Evolutionary conservation across 1,139 yeast species (phyloP).

Genomic region (Taphrina confusa): DNA sequence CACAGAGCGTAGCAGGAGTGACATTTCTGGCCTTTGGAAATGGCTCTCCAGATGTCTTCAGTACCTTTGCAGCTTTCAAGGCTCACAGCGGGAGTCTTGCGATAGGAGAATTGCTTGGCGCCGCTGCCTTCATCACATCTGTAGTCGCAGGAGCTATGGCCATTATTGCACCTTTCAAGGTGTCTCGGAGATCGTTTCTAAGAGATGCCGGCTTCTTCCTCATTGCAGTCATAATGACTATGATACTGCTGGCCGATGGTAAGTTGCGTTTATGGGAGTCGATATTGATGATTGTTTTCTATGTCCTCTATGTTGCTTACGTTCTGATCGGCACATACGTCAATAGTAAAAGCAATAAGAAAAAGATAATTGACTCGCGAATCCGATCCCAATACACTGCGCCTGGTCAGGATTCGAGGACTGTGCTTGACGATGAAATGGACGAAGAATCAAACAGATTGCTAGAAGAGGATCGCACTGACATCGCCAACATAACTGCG

Average conservation of each 20-base stretch:
- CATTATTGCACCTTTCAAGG: constrained; percentile 64
- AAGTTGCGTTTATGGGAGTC: constrained; percentile 54
- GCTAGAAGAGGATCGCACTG: neutral
- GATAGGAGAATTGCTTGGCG: constrained; percentile 83
- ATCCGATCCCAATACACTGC: constrained; percentile 21
- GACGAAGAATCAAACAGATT: constrained; percentile 15
- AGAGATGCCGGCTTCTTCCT: constrained; percentile 61
- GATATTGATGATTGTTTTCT: constrained; percentile 54
- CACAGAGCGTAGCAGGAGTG: constrained; percentile 81
- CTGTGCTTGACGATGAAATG: constrained; percentile 8
- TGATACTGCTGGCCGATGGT: constrained; percentile 49
- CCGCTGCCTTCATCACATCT: constrained; percentile 74
- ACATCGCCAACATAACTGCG: constrained; percentile 2
- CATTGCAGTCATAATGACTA: constrained; percentile 51
- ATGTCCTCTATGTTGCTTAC: constrained; percentile 55
- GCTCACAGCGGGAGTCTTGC: constrained; percentile 73
- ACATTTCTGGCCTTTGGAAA: constrained; percentile 89
- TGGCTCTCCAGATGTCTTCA: constrained; percentile 85
- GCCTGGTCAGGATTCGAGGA: neutral
- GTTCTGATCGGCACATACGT: constrained; percentile 42
- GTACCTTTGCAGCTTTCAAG: constrained; percentile 78
- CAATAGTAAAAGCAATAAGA: constrained; percentile 7
- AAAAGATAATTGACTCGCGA: constrained; percentile 21
- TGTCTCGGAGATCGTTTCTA: constrained; percentile 54
- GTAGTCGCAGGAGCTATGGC: constrained; percentile 78